Percentiles rank a stretch among this genome's conserved stretches.
Conservation (phyloP, 768 basidiomycete species). For the Mycena floridula region DNA sequence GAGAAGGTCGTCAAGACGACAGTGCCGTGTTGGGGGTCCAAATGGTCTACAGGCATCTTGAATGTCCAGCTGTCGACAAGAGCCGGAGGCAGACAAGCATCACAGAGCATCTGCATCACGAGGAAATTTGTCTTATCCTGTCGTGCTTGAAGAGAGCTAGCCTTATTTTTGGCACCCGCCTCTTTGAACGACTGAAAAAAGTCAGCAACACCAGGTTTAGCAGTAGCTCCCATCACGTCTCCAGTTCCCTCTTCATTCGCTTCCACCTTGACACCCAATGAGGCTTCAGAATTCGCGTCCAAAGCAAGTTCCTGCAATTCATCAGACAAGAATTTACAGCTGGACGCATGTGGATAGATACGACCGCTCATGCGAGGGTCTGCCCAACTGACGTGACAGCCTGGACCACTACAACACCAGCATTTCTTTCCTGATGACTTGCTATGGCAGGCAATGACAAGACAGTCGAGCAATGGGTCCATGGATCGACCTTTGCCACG, state of each 20-base stretch:
- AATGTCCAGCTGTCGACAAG: slow-evolving; percentile 5
- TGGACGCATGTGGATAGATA: slow-evolving; percentile 1
- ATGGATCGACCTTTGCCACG: background rate
- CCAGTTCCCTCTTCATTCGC: too few relatives aligned
- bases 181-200: background rate
- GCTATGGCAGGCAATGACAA: background rate
- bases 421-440: background rate
- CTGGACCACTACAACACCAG: slow-evolving; percentile 4
- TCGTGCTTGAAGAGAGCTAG: background rate
- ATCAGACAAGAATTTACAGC: background rate
- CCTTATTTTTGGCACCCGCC: background rate
- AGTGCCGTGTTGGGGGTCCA: slow-evolving; percentile 4
- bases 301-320: background rate
- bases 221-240: too few relatives aligned
- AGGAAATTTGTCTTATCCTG: slow-evolving; percentile 2
- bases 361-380: background rate
- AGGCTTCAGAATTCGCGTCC: background rate
- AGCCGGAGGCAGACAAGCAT: slow-evolving; percentile 5
- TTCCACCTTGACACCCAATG: background rate
- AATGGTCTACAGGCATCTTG: slow-evolving; percentile 1
- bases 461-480: background rate
- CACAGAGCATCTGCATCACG: slow-evolving; percentile 7
- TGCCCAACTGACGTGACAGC: slow-evolving; percentile 8
- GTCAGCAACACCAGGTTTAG: background rate
- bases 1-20: slow-evolving; percentile 5